Conservation (phyloP, 257 asterid genomes). For the Solanum rostratum region DNA sequence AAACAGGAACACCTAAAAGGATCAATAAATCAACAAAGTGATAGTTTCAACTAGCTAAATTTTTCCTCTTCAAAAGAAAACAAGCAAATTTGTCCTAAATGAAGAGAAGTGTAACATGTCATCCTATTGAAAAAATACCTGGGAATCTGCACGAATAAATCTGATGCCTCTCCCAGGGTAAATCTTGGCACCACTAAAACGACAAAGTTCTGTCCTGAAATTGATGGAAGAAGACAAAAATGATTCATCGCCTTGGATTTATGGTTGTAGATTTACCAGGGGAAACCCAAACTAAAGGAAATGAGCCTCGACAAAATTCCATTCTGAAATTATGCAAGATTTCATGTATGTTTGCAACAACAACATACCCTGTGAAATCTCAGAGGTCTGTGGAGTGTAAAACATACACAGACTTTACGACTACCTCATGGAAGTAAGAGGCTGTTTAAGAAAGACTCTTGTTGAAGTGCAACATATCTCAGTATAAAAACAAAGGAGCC, state of each 20-base stretch:
- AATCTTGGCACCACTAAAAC: conserved; percentile 75
- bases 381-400: too few species aligned
- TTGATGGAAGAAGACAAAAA: neutral
- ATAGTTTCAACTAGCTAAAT: neutral
- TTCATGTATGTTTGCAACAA: too few species aligned
- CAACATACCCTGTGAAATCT: too few species aligned
- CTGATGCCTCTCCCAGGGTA: conserved; percentile 81
- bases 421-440: too few species aligned
- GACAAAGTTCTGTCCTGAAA: conserved; percentile 73
- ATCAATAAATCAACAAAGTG: neutral
- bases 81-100: neutral
- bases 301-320: neutral
- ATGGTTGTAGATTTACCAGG: neutral
- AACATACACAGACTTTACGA: too few species aligned
- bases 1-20: conserved; percentile 61
- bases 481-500: too few species aligned
- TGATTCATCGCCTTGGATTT: neutral
- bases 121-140: conserved; percentile 20
- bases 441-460: too few species aligned
- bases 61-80: neutral
- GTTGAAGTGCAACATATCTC: too few species aligned
- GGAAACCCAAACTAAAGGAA: neutral
- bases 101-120: neutral
- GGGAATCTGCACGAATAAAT: conserved; percentile 62
- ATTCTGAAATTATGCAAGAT: neutral